Percentiles rank a stretch among this genome's conserved stretches.
phyloP scores from a whole-genome alignment of 1,284 basidiomycete genomes.

The Marasmius oreades region DNA sequence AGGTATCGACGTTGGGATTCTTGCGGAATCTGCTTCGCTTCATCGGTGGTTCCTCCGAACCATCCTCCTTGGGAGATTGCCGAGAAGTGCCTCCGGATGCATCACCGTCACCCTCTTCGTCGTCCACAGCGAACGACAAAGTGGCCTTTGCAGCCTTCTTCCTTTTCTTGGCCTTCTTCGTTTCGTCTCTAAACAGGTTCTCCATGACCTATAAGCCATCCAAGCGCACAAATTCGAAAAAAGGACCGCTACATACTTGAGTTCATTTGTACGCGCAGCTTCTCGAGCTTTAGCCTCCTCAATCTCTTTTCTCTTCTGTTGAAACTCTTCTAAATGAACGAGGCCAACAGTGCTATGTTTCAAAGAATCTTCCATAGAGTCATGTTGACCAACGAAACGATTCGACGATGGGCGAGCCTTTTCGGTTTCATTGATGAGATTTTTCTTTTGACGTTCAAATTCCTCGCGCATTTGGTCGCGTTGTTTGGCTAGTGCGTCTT shows the following conservation, averaged over 20 bases:
- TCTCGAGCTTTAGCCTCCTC: conserved; percentile 92
- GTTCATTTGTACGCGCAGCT: conserved; percentile 76
- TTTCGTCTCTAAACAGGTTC: conserved; percentile 80
- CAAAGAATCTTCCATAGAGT: conserved; percentile 91
- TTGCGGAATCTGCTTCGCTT: conserved; percentile 86
- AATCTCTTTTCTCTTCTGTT: conserved; percentile 81
- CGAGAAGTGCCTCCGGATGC: conserved; percentile 14
- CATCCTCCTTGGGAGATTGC: conserved; percentile 26
- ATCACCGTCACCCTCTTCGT: conserved; percentile 41
- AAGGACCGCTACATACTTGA: conserved; percentile 67
- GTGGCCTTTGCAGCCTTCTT: conserved; percentile 82
- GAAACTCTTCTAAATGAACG: conserved; percentile 91
- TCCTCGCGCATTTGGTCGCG: conserved; percentile 82
- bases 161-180: conserved; percentile 88
- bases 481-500: conserved; percentile 78
- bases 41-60: conserved; percentile 38
- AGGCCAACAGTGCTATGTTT: conserved; percentile 94
- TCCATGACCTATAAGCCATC: conserved; percentile 73
- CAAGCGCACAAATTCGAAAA: conserved; percentile 22
- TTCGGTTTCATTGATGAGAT: conserved; percentile 79
- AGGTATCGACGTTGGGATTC: conserved; percentile 96
- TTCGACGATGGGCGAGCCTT: conserved; percentile 79
- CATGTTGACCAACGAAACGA: conserved; percentile 92
- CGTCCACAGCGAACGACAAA: conserved; percentile 87
- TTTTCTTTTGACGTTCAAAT: conserved; percentile 86